Evolutionary conservation across 2,329 filamentous ascomycete species (phyloP), one percentile per base, ranked within the genome.

Genomic region (Fonsecaea multimorphosa): DNA sequence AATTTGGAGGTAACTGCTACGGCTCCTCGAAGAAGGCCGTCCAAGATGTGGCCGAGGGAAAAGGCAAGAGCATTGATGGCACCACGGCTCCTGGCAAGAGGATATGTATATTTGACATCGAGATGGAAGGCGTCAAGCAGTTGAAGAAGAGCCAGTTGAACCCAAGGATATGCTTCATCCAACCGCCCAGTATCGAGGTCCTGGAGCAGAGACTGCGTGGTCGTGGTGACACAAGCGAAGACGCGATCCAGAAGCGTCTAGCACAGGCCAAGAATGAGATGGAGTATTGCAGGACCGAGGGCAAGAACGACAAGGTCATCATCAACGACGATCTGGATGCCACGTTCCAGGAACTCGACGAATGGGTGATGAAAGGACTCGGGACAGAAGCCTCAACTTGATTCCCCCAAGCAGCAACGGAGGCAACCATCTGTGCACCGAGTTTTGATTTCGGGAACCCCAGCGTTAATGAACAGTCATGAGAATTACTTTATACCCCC

Each of bases 101-200:
- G 74, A 87, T 93, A 49, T 94, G 93, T 68, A 88, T 97, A 55
- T 82, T 97, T 72, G 94, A 98, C 77, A 98, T 97, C 76, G 94
- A 97, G 84, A 97, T 97, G 92, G 93, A 88, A 85, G 93, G 93
- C 67, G 93, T 97, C 65, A 97, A 97, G 82, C 93, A 97, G 80
- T 91, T 97, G 74, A 92, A 93, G 78, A 85, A 86, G 68, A 91
- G 89, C 57, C 84, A 84, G 72, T 86, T 93, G 68, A 85, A 88
- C 63, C 91, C 92, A 7, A 87, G 91, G 62, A 97, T 92, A 80
- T 80, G 96, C 71, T 97, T 97, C 79, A 85, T 97, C 68, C 87
- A 90, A 38, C 93, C 93, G 12, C 94, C 93, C 0, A 90, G 86
- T 3, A 80, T 91, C 71, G 87, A 90, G 73, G 84, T 87, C 57